Conservation (phyloP, 1,139 yeast genomes). For the Kazachstania sp. region DNA sequence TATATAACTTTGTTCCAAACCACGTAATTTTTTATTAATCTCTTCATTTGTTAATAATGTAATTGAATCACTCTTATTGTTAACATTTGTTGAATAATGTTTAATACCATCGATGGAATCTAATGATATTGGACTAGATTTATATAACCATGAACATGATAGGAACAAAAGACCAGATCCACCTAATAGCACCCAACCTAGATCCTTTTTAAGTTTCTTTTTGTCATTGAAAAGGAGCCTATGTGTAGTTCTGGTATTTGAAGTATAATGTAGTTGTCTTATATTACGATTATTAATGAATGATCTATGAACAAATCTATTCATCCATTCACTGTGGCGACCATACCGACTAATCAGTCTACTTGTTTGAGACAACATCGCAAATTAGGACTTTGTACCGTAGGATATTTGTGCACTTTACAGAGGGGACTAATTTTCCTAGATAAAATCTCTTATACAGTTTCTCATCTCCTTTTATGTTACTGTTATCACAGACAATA, state of each 20-base stretch:
- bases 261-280: background rate
- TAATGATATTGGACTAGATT: constrained; percentile 1
- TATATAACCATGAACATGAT: constrained; percentile 7
- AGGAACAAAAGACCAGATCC: constrained; percentile 5
- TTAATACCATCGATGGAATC: constrained; percentile 8
- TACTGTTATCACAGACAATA: too few relatives aligned
- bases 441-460: too few relatives aligned
- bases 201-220: background rate
- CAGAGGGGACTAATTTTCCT: too few relatives aligned
- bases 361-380: background rate
- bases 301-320: constrained; percentile 5
- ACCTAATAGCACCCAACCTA: background rate
- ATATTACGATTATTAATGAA: constrained; percentile 5
- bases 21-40: constrained; percentile 60
- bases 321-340: constrained; percentile 7
- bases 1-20: constrained; percentile 67
- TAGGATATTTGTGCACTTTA: too few relatives aligned
- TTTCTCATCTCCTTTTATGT: too few relatives aligned
- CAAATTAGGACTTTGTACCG: too few relatives aligned
- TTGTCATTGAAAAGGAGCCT: background rate
- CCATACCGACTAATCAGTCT: background rate
- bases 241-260: background rate
- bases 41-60: constrained; percentile 56
- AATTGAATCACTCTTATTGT: constrained; percentile 1
- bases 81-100: constrained; percentile 5